Conservation (phyloP, 176 grass and related monocot genomes). For the sorghum (Sorghum bicolor) region DNA sequence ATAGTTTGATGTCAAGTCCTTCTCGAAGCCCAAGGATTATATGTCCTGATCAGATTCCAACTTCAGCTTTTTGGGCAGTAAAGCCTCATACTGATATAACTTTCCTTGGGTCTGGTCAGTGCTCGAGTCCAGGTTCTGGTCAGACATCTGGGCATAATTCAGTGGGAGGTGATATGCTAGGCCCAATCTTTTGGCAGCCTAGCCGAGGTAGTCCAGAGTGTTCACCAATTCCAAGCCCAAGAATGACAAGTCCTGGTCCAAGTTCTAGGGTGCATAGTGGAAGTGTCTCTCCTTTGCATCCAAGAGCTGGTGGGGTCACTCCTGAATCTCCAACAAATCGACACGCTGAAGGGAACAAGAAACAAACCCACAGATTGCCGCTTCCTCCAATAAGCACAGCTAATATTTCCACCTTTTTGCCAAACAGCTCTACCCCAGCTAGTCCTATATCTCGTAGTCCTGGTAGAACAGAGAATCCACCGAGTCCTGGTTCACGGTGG, state of each 20-base stretch:
- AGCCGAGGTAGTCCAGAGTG: conserved; percentile 89
- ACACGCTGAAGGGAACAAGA: conserved; percentile 73
- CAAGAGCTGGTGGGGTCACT: conserved; percentile 69
- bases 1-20: conserved; percentile 95
- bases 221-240: conserved; percentile 92
- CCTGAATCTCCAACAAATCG: conserved; percentile 85
- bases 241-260: conserved; percentile 92
- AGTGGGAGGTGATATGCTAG: conserved; percentile 91
- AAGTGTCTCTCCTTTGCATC: conserved; percentile 89
- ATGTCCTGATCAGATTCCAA: conserved; percentile 86
- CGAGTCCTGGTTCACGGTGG: conserved; percentile 91
- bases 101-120: conserved; percentile 95
- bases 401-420: conserved; percentile 61
- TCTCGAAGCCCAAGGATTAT: conserved; percentile 81
- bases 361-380: conserved; percentile 86
- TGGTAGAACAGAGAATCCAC: conserved; percentile 82
- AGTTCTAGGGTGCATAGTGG: conserved; percentile 96
- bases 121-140: conserved; percentile 96
- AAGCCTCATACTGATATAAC: conserved; percentile 68
- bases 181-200: conserved; percentile 86
- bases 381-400: conserved; percentile 83
- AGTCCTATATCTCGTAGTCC: conserved; percentile 83
- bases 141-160: conserved; percentile 99
- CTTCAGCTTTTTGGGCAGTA: conserved; percentile 80
- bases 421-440: conserved; percentile 74